Percentiles rank a stretch among this genome's conserved stretches.
Evolutionary conservation across 495 filamentous ascomycete genomes (phyloP).

Genomic region (Podospora pseudocomata): DNA sequence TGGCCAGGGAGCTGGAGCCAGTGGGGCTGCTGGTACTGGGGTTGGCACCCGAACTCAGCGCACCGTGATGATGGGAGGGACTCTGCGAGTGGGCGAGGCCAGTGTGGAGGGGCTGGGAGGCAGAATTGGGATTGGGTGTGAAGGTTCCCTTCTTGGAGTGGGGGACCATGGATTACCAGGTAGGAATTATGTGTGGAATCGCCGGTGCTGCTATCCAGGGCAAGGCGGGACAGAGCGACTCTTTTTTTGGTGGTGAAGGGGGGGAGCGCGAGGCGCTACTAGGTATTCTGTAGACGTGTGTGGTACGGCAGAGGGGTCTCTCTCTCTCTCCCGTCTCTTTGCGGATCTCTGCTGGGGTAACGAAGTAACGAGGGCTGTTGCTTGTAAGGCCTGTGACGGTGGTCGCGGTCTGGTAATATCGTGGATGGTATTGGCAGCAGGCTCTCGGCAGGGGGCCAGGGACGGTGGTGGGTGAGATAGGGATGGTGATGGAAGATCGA

Average conservation of each 20-base stretch:
- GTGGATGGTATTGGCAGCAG: not conserved
- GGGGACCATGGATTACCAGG: constrained; percentile 37
- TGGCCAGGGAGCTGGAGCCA: constrained; percentile 61
- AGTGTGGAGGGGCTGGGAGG: constrained; percentile 46
- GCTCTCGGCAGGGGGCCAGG: not conserved
- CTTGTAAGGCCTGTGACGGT: not conserved
- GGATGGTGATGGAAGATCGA: not conserved
- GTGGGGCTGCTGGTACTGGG: constrained; percentile 67
- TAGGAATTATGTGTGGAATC: constrained; percentile 16
- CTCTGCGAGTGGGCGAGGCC: constrained; percentile 45
- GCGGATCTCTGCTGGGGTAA: too few species aligned
- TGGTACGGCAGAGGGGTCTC: not conserved
- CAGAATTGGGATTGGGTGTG: constrained; percentile 54
- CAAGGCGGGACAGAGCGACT: constrained; percentile 30
- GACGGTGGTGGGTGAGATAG: not conserved
- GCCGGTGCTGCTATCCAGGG: constrained; percentile 31
- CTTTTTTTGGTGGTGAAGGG: constrained; percentile 1
- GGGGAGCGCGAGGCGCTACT: constrained; percentile 1
- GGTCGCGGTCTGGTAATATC: not conserved
- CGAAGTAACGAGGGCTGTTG: not conserved
- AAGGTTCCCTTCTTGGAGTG: constrained; percentile 49
- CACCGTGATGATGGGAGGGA: constrained; percentile 50
- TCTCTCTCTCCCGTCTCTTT: too few species aligned
- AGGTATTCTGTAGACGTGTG: not conserved
- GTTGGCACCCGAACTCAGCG: constrained; percentile 53